Percentiles rank a stretch among this genome's conserved stretches.
Conservation (phyloP, 805 yeast genomes). For the Cyberlindnera subsufficiens region DNA sequence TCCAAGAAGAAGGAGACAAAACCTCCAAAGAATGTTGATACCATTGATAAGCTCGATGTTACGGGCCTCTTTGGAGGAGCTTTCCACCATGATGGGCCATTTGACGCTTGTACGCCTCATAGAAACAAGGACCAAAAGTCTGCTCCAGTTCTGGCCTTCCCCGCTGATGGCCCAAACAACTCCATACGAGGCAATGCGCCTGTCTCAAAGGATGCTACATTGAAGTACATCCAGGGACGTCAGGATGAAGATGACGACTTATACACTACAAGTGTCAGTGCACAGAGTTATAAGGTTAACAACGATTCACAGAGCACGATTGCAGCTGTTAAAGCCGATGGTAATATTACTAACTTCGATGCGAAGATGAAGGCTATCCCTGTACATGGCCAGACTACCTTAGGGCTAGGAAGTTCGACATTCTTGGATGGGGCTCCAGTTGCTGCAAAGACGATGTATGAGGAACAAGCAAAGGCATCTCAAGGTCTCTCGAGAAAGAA, state of each 20-base stretch:
- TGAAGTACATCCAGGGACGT: constrained; percentile 76
- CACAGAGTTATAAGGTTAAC: constrained; percentile 5
- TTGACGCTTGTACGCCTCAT: constrained; percentile 97
- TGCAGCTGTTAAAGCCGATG: constrained; percentile 45
- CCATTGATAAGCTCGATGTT: constrained; percentile 92
- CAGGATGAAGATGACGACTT: constrained; percentile 41
- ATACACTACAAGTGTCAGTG: constrained; percentile 17
- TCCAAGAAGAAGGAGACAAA: constrained; percentile 35
- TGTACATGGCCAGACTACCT: constrained; percentile 80
- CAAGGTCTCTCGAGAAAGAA: constrained; percentile 71
- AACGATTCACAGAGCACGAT: constrained; percentile 18
- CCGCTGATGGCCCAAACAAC: constrained; percentile 90
- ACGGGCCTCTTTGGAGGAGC: constrained; percentile 92
- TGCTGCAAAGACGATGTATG: constrained; percentile 36
- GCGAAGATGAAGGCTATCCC: constrained; percentile 60
- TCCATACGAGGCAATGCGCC: constrained; percentile 68
- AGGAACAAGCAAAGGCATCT: constrained; percentile 29
- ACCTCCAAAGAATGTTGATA: constrained; percentile 75
- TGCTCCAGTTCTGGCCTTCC: constrained; percentile 95
- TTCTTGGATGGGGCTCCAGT: constrained; percentile 97
- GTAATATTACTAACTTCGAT: constrained; percentile 58
- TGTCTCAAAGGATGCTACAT: constrained; percentile 51
- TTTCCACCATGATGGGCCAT: constrained; percentile 98
- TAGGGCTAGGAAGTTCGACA: constrained; percentile 89
- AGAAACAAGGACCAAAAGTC: constrained; percentile 70